Base-by-base conservation (phyloP, 2,329 filamentous ascomycete genomes). In the Xylariaceae sp. region DNA sequence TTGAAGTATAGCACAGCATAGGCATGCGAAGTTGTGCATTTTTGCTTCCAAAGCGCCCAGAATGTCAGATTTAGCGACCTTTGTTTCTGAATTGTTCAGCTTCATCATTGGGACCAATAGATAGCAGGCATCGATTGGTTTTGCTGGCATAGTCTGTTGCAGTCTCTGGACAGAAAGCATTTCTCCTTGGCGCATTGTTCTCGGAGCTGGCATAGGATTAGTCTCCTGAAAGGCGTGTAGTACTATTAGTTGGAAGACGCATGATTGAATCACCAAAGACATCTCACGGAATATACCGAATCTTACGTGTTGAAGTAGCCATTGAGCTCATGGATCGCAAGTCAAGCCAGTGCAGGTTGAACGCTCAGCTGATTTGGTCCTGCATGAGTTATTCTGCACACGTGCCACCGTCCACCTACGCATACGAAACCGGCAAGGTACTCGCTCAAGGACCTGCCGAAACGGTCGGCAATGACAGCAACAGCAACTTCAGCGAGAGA, bases 11-110 rank as follows among this genome's bases (percentile, higher is more conserved):
- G 45, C 3, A 15, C 11, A 30, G 13, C 30, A 30, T 41, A 15
- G 50, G 55, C 47, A 45, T 58, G 15, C 41, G 45, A 50, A 49
- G 34, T 44, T 45, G 17, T 55, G 15, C 18, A 49, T 45, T 44
- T 2, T 18, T n/a, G 6, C 35, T 15, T 37, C 39, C 35, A 37
- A 34, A 37, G 23, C 41, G 47, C 17, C 41, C 10, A 37, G 17
- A 5, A 15, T 39, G 39, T 55, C 34, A 37, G 23, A 30, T 30
- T 30, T 30, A 30, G 13, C 45, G 23, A 37, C 13, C 44, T 18
- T 41, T 41, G 37, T 41, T 53, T 56, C 17, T 50, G 41, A 48
- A 30, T n/a, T 45, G 17, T 17, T 11, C 39, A 51, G 4, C 17
- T 51, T n/a, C 13, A 13, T 54, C 34, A 15, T 50, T 18, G 5